phyloP scores from a whole-genome alignment of 352 stramenopile species.

The Phytophthora macrochlamydospora region DNA sequence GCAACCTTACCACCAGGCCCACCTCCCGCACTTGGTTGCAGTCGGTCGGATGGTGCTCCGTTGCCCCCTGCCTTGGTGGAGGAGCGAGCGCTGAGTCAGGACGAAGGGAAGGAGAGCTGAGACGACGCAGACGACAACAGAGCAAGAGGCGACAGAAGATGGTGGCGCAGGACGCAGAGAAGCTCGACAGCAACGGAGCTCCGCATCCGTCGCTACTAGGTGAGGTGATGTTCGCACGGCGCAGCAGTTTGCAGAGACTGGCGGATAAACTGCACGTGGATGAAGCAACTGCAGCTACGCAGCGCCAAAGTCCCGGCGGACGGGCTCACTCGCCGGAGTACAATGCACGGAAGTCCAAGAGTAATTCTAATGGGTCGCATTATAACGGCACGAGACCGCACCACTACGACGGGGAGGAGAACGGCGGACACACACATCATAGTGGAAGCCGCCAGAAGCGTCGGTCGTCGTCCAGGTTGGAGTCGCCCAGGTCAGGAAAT shows the following conservation, averaged over 20 bases:
- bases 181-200: slow-evolving; percentile 16
- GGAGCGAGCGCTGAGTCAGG: slow-evolving; percentile 33
- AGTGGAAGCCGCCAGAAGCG: slow-evolving; percentile 13
- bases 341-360: slow-evolving; percentile 23
- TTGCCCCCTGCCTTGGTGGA: slow-evolving; percentile 16
- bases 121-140: slow-evolving; percentile 29
- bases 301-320: slow-evolving; percentile 7
- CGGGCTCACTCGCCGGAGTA: slow-evolving; percentile 11
- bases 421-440: slow-evolving; percentile 20
- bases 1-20: not conserved
- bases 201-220: slow-evolving; percentile 44
- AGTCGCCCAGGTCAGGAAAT: slow-evolving; percentile 20
- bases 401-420: slow-evolving; percentile 30
- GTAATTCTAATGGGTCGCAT: slow-evolving; percentile 15
- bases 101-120: slow-evolving; percentile 26
- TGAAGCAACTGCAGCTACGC: slow-evolving; percentile 11
- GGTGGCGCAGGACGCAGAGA: slow-evolving; percentile 13
- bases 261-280: slow-evolving; percentile 52
- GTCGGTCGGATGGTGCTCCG: slow-evolving; percentile 8
- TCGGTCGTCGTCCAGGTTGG: slow-evolving; percentile 20
- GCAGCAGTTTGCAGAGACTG: slow-evolving; percentile 66
- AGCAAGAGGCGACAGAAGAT: slow-evolving; percentile 36
- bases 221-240: slow-evolving; percentile 38
- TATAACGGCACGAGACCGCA: slow-evolving; percentile 17
- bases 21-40: slow-evolving; percentile 6